Evolutionary conservation across 192 early-diverging fungal species (phyloP).

Genomic region (Chytriomyces confervae): DNA sequence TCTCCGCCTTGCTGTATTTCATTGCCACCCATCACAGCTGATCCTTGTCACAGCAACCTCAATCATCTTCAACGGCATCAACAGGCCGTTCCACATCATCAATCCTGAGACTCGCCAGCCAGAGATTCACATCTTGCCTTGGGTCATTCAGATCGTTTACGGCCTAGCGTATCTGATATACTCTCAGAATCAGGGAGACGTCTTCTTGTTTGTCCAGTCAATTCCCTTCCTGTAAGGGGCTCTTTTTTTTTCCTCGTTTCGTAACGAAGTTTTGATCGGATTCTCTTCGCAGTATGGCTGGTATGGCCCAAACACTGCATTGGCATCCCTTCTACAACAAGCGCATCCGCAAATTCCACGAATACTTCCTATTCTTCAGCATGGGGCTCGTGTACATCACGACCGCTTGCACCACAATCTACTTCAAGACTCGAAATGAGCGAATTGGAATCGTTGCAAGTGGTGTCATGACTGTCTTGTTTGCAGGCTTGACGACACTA

Average conservation of each 20-base stretch:
- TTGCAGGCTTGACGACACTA: background rate
- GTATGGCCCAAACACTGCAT: conserved; percentile 27
- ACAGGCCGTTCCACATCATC: conserved; percentile 23
- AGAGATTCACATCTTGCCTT: conserved; percentile 36
- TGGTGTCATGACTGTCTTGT: background rate
- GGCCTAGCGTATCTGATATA: conserved; percentile 34
- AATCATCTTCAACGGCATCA: conserved; percentile 25
- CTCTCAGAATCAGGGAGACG: conserved; percentile 23
- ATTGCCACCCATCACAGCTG: too few species aligned
- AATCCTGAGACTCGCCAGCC: conserved; percentile 8
- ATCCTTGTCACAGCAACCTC: background rate
- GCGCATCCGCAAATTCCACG: conserved; percentile 28
- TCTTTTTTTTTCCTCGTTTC: background rate
- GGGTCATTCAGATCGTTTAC: conserved; percentile 35
- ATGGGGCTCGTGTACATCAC: conserved; percentile 16
- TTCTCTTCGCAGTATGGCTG: conserved; percentile 5
- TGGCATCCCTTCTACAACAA: conserved; percentile 42
- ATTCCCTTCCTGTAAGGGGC: conserved; percentile 20
- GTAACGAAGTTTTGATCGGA: too few species aligned
- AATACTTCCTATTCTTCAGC: conserved; percentile 23
- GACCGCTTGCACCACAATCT: conserved; percentile 34
- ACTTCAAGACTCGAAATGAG: background rate
- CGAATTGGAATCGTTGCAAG: background rate
- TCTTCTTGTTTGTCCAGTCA: conserved; percentile 33
- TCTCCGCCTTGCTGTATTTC: background rate